Conservation (phyloP, 306 rosid genomes). For the Fragaria ananassa region DNA sequence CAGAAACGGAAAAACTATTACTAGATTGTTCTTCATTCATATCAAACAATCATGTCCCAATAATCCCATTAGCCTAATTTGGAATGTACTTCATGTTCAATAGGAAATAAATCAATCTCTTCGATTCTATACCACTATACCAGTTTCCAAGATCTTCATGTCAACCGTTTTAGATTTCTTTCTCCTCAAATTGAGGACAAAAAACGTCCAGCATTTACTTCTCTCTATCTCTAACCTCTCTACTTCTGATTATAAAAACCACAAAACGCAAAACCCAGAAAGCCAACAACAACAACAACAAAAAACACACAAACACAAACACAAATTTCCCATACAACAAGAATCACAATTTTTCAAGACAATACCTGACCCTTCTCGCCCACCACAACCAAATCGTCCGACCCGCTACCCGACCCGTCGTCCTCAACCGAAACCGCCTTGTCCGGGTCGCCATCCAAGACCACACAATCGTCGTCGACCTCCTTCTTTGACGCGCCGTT, state of each 20-base stretch:
- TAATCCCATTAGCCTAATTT: neutral
- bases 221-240: neutral
- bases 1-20: neutral
- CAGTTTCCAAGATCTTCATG: neutral
- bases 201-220: neutral
- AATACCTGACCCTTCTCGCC: constrained; percentile 85
- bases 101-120: neutral
- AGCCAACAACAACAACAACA: no score
- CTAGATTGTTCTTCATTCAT: neutral
- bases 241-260: neutral
- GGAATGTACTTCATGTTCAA: neutral
- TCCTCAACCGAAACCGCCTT: constrained; percentile 31
- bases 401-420: constrained; percentile 32
- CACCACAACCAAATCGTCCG: constrained; percentile 64
- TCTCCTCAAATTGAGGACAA: neutral
- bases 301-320: neutral
- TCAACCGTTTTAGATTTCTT: neutral
- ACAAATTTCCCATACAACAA: neutral
- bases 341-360: neutral
- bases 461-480: constrained; percentile 59
- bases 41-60: neutral
- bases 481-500: constrained; percentile 38
- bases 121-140: neutral
- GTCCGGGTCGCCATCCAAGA: constrained; percentile 73
- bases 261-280: neutral